Evolutionary conservation across 2,329 filamentous ascomycete genomes (phyloP).

Genomic region (Fusarium dimerum): DNA sequence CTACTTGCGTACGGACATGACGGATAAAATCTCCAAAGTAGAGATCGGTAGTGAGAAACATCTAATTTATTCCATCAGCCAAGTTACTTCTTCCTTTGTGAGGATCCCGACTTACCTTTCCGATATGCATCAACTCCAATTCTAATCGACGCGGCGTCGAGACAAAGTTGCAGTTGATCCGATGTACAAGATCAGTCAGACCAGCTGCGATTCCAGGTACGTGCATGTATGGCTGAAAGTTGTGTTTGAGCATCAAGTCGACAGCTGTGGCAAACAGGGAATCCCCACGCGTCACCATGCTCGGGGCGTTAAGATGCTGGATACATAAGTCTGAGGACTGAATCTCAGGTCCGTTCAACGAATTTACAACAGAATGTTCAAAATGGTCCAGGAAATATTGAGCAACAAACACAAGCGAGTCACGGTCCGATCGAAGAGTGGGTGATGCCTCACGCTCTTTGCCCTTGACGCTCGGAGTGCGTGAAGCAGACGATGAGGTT

Average conservation of each 20-base stretch:
- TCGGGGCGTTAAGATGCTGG: slow-evolving; percentile 40
- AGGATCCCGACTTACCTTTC: slow-evolving; percentile 42
- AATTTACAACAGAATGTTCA: slow-evolving; percentile 44
- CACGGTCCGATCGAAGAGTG: slow-evolving; percentile 32
- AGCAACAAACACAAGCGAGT: slow-evolving; percentile 44
- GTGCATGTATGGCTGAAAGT: slow-evolving; percentile 38
- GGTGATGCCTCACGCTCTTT: slow-evolving; percentile 40
- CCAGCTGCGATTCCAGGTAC: slow-evolving; percentile 33
- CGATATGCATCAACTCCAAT: slow-evolving; percentile 51
- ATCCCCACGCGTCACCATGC: slow-evolving; percentile 25
- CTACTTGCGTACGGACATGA: slow-evolving; percentile 42
- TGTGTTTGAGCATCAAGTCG: slow-evolving; percentile 37
- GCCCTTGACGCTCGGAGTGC: slow-evolving; percentile 40
- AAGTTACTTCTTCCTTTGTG: too few relatives aligned
- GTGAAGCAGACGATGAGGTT: slow-evolving; percentile 14
- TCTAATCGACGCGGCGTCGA: slow-evolving; percentile 49
- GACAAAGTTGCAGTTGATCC: slow-evolving; percentile 38
- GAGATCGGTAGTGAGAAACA: slow-evolving; percentile 34
- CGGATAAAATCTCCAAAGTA: slow-evolving; percentile 47
- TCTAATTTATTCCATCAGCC: slow-evolving; percentile 28
- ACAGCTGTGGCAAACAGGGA: slow-evolving; percentile 39
- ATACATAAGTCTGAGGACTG: slow-evolving; percentile 44
- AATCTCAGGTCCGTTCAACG: slow-evolving; percentile 32
- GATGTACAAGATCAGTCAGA: slow-evolving; percentile 38
- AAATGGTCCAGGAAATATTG: slow-evolving; percentile 55